Conservation (phyloP, 1,139 yeast species). For the Candida dubliniensis region DNA sequence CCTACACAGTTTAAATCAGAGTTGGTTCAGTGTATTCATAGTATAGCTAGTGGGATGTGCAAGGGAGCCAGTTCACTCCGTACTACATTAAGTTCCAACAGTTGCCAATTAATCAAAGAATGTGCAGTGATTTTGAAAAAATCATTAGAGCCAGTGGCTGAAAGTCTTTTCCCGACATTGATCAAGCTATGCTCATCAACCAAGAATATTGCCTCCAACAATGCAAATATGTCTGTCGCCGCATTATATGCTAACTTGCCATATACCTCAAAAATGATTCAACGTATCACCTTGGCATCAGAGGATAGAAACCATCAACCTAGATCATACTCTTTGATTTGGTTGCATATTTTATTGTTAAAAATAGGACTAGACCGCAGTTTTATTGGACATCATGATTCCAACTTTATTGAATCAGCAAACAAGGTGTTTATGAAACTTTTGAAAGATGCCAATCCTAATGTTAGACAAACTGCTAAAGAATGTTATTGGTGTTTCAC, state of each 20-base stretch:
- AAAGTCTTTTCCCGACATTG: slow-evolving; percentile 56
- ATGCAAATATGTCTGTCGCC: slow-evolving; percentile 69
- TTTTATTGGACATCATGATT: slow-evolving; percentile 38
- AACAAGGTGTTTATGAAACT: slow-evolving; percentile 59
- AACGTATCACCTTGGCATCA: slow-evolving; percentile 51
- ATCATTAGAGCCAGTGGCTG: slow-evolving; percentile 62
- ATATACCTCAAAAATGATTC: slow-evolving; percentile 53
- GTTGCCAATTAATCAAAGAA: slow-evolving; percentile 81
- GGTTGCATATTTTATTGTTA: slow-evolving; percentile 65
- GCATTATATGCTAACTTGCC: slow-evolving; percentile 59
- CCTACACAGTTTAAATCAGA: slow-evolving; percentile 38
- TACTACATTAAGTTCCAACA: slow-evolving; percentile 76
- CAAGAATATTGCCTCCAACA: slow-evolving; percentile 74
- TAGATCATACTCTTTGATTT: slow-evolving; percentile 64
- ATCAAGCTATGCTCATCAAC: slow-evolving; percentile 70
- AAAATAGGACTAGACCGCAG: slow-evolving; percentile 29
- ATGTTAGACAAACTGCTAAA: slow-evolving; percentile 76
- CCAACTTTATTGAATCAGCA: slow-evolving; percentile 45
- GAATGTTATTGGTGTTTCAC: slow-evolving; percentile 71
- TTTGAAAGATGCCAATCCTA: slow-evolving; percentile 76
- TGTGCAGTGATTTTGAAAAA: slow-evolving; percentile 50
- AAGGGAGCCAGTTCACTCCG: slow-evolving; percentile 75
- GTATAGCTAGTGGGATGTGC: slow-evolving; percentile 58
- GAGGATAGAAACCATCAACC: slow-evolving; percentile 73
- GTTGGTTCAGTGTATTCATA: slow-evolving; percentile 43